phyloP scores from a whole-genome alignment of 2,329 filamentous ascomycete species.

The Nemania abortiva region DNA sequence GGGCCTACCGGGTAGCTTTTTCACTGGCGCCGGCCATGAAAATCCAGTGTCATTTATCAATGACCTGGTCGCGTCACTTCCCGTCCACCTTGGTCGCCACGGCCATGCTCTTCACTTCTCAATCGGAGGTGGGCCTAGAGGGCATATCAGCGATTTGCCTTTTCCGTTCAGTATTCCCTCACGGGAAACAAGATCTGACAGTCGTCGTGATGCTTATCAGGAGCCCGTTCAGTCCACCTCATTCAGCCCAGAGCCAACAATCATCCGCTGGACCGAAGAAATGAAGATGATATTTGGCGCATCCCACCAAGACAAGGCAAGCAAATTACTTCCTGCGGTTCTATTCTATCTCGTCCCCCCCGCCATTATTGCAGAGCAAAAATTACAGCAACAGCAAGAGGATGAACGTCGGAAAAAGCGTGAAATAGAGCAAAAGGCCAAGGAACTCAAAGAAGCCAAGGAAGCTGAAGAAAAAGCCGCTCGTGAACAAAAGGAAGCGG shows the following conservation, averaged over 20 bases:
- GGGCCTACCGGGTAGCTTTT: constrained; percentile 61
- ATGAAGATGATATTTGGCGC: constrained; percentile 85
- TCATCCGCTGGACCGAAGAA: constrained; percentile 88
- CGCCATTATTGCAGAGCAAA: constrained; percentile 84
- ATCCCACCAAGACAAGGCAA: constrained; percentile 75
- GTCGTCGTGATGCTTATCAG: constrained; percentile 62
- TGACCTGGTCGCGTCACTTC: constrained; percentile 67
- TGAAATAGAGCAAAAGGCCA: constrained; percentile 73
- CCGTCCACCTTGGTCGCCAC: constrained; percentile 59
- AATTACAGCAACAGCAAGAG: constrained; percentile 65
- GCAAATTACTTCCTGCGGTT: constrained; percentile 75
- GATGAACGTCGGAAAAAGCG: constrained; percentile 72
- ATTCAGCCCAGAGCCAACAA: constrained; percentile 79
- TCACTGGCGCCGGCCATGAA: constrained; percentile 57
- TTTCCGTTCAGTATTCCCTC: constrained; percentile 49
- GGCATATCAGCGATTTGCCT: constrained; percentile 65
- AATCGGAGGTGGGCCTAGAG: constrained; percentile 63
- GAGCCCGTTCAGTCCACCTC: constrained; percentile 80
- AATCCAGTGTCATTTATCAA: constrained; percentile 68
- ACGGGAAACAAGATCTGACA: constrained; percentile 61
- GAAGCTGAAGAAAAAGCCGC: constrained; percentile 76
- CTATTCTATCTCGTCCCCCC: constrained; percentile 82
- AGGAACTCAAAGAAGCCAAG: constrained; percentile 78
- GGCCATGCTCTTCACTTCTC: constrained; percentile 71
- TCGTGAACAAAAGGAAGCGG: constrained; percentile 76